These are phyloP conservation scores for Nicotiana benthamiana DNA, from an alignment of 257 asterid genomes.

Conservation along the genomic window DNA sequence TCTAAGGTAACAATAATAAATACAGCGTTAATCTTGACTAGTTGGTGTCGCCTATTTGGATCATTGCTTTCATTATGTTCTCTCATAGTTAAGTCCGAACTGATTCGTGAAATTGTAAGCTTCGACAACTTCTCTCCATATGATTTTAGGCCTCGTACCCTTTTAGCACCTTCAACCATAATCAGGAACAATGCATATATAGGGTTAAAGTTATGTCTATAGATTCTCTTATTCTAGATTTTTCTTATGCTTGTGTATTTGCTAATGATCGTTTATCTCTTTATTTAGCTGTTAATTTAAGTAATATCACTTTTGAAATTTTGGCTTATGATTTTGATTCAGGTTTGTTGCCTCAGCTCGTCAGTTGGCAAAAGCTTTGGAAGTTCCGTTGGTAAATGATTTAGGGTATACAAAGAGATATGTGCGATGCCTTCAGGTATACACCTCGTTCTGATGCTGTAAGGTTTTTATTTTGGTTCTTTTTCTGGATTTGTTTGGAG, in stretches of 20 bases:
- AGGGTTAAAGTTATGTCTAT: not conserved
- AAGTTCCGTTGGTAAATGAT: slow-evolving; percentile 92
- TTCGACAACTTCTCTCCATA: not conserved
- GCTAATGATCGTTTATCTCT: not conserved
- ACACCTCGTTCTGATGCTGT: not conserved
- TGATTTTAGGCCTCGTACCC: not conserved
- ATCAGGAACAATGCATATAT: not conserved
- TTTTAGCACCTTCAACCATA: not conserved
- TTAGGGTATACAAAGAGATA: slow-evolving; percentile 96
- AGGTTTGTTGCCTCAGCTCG: slow-evolving; percentile 99
- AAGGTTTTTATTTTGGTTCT: not conserved
- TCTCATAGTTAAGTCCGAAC: not conserved
- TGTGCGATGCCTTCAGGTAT: slow-evolving; percentile 94
- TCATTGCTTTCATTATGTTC: not conserved
- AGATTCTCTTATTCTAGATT: not conserved
- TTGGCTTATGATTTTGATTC: not conserved
- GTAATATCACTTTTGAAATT: not conserved
- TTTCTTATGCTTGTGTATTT: not conserved
- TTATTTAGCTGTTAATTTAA: not conserved
- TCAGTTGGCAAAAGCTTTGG: slow-evolving; percentile 93
- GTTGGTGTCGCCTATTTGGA: not conserved
- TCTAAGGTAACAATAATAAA: not conserved
- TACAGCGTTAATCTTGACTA: not conserved
- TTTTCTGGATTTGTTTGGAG: not conserved
- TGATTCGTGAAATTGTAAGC: not conserved